These are phyloP conservation scores for Teunomyces pallodes DNA, from an alignment of 805 yeast genomes.

Conservation along the genomic window DNA sequence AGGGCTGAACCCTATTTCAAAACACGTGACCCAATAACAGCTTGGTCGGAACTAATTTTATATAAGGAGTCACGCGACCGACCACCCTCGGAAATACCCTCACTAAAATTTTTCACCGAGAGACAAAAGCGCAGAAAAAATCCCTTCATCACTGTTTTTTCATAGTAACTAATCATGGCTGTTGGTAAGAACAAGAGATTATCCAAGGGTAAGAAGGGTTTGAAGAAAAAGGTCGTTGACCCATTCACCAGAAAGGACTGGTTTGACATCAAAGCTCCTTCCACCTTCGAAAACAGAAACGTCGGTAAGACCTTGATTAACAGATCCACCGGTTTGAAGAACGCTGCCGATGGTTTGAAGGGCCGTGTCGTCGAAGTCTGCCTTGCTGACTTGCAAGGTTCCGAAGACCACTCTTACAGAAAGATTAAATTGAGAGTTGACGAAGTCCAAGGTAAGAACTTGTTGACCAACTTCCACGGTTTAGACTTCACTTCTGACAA, in stretches of 20 bases:
- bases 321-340: constrained; percentile 97
- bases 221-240: constrained; percentile 98
- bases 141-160: neutral
- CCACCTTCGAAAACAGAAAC: constrained; percentile 97
- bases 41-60: neutral
- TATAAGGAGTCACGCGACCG: neutral
- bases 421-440: constrained; percentile 97
- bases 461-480: constrained; percentile 99
- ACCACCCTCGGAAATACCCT: neutral
- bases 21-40: neutral
- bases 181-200: constrained; percentile 84
- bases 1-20: neutral
- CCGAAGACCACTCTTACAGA: constrained; percentile 98
- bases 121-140: constrained; percentile 1
- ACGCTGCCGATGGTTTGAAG: constrained; percentile 96
- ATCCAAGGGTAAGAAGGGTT: constrained; percentile 90
- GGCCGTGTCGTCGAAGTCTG: constrained; percentile 96
- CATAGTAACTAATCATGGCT: constrained; percentile 12
- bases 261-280: constrained; percentile 98
- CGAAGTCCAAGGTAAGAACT: constrained; percentile 98
- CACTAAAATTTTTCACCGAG: constrained; percentile 1
- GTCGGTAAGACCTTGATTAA: constrained; percentile 98
- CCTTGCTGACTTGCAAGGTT: constrained; percentile 96
- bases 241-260: constrained; percentile 99
- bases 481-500: constrained; percentile 97